A percentile compares a stretch with the other conserved stretches of the same genome.
Evolutionary conservation across 2,329 filamentous ascomycete genomes (phyloP).

Genomic region (Scedosporium boydii): DNA sequence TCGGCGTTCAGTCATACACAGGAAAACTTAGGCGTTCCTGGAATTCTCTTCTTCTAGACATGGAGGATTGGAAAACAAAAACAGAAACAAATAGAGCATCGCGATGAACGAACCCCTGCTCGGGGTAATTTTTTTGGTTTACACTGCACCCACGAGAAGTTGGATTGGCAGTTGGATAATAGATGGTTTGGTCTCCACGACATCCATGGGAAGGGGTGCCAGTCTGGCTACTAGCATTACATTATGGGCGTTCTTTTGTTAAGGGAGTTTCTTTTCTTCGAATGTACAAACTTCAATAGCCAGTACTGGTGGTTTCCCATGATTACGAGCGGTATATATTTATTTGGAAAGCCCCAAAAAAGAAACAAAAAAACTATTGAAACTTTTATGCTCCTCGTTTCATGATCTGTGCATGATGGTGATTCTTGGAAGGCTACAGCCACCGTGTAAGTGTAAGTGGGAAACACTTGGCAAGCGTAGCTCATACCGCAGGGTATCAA

Average conservation of each 20-base stretch:
- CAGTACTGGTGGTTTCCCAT: not conserved
- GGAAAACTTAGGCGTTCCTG: not conserved
- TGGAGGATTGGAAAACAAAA: not conserved
- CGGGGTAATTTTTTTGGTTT: not conserved
- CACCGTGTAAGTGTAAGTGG: too few species aligned
- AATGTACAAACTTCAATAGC: not conserved
- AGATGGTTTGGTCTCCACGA: not conserved
- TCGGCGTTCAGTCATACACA: not conserved
- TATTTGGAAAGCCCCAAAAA: not conserved
- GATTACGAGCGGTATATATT: not conserved
- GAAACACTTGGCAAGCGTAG: too few species aligned
- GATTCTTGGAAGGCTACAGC: too few species aligned
- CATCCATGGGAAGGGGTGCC: not conserved
- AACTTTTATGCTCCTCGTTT: too few species aligned
- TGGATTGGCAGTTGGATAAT: not conserved
- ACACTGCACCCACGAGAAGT: not conserved
- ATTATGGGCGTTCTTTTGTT: not conserved
- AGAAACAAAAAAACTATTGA: not conserved
- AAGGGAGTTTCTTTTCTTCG: not conserved
- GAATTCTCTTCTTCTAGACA: too few species aligned
- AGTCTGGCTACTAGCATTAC: not conserved
- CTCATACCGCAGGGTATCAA: too few species aligned
- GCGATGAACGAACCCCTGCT: not conserved
- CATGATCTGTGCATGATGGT: too few species aligned
- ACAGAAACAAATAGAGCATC: constrained; percentile 1